Evolutionary conservation across 2,329 filamentous ascomycete genomes (phyloP).

Genomic region (Fusarium armeniacum): DNA sequence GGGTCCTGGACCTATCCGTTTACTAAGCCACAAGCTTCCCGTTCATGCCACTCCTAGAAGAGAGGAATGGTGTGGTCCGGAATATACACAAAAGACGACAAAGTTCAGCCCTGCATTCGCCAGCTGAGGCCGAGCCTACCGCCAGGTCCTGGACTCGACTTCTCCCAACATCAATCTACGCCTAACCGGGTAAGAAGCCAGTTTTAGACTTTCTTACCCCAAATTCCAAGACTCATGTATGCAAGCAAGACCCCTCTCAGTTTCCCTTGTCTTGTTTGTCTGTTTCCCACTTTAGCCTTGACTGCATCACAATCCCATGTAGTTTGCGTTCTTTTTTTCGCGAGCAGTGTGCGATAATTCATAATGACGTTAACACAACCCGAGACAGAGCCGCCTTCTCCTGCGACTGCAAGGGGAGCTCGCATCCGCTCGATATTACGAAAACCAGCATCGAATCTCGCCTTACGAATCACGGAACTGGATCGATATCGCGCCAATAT

Average conservation of each 20-base stretch:
- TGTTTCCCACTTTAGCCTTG: not conserved
- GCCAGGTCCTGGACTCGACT: conserved; percentile 9
- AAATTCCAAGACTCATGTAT: not conserved
- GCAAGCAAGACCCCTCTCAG: not conserved
- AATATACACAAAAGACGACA: conserved; percentile 16
- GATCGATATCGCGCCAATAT: conserved; percentile 32
- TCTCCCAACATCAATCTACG: not conserved
- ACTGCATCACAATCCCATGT: not conserved
- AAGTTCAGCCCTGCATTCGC: conserved; percentile 42
- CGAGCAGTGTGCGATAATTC: not conserved
- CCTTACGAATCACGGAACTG: conserved; percentile 14
- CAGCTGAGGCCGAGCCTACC: conserved; percentile 7
- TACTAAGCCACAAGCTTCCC: not conserved
- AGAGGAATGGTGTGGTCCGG: conserved; percentile 2
- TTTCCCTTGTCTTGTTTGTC: not conserved
- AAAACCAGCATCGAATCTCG: conserved; percentile 27
- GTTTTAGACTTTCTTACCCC: not conserved
- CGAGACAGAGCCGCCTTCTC: not conserved
- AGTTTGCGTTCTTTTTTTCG: not conserved
- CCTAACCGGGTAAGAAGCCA: not conserved
- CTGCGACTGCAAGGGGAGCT: not conserved
- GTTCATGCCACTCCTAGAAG: not conserved
- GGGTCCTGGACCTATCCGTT: not conserved
- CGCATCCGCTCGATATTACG: conserved; percentile 24
- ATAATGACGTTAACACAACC: conserved; percentile 23